phyloP scores from a whole-genome alignment of 768 basidiomycete species.

The Amanita phalloides region DNA sequence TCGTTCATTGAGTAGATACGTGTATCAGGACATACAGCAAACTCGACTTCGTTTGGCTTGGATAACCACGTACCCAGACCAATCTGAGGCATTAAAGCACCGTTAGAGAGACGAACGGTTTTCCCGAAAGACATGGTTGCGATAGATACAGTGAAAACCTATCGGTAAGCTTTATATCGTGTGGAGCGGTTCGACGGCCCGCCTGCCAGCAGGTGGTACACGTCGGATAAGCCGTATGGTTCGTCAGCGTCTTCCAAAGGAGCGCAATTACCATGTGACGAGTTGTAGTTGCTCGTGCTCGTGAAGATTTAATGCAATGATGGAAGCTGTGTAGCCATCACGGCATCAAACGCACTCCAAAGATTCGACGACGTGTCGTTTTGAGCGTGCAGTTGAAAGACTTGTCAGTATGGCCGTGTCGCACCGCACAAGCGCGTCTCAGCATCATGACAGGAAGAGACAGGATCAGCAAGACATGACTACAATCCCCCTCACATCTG shows the following conservation, averaged over 20 bases:
- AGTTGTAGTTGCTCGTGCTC: too few relatives aligned
- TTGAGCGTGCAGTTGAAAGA: neutral
- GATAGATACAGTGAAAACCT: neutral
- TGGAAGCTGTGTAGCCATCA: too few relatives aligned
- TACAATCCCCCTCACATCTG: constrained; percentile 16
- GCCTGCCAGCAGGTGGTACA: too few relatives aligned
- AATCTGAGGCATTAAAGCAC: constrained; percentile 56
- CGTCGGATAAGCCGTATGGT: too few relatives aligned
- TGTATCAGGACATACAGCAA: constrained; percentile 35
- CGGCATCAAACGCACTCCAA: too few relatives aligned
- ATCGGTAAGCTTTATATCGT: constrained; percentile 7
- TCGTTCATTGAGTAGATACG: too few relatives aligned
- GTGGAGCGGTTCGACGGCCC: too few relatives aligned
- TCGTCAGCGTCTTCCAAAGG: too few relatives aligned
- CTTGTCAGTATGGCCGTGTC: neutral
- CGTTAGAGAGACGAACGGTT: constrained; percentile 30
- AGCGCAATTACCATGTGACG: too few relatives aligned
- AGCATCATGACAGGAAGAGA: constrained; percentile 29
- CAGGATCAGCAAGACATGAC: constrained; percentile 4
- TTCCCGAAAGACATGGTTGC: constrained; percentile 30
- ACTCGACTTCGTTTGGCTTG: constrained; percentile 64
- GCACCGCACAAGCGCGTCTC: constrained; percentile 14
- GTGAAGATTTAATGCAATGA: too few relatives aligned
- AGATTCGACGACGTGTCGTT: neutral
- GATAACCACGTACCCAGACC: constrained; percentile 82